phyloP scores from a whole-genome alignment of 2,329 filamentous ascomycete species.

The Biscogniauxia marginata region DNA sequence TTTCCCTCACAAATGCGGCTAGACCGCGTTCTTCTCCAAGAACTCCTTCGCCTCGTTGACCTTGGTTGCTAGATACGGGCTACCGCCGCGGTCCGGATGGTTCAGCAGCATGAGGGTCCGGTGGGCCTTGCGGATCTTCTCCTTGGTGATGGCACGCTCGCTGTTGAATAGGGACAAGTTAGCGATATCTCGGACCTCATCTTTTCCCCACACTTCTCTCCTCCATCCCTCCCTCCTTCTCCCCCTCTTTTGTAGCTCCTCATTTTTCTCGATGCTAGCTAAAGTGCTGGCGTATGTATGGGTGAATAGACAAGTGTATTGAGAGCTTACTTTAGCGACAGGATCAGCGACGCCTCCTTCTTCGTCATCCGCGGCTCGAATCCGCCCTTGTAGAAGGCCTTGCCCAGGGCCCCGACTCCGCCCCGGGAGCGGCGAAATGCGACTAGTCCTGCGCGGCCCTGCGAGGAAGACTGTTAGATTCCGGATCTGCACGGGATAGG shows the following conservation, averaged over 20 bases:
- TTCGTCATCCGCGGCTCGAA: constrained; percentile 95
- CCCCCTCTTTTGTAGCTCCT: too few relatives aligned
- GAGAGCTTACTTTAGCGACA: constrained; percentile 81
- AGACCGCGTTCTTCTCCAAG: constrained; percentile 67
- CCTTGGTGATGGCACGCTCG: constrained; percentile 83
- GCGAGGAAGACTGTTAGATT: constrained; percentile 12
- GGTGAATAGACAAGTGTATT: too few relatives aligned
- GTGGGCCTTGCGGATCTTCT: constrained; percentile 94
- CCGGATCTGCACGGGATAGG: constrained; percentile 1
- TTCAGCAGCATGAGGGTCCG: constrained; percentile 95
- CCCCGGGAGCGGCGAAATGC: constrained; percentile 81
- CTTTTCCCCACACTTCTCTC: constrained; percentile 5
- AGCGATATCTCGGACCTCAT: neutral
- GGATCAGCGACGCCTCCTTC: constrained; percentile 84
- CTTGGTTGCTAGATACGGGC: constrained; percentile 94
- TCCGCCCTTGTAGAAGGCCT: constrained; percentile 97
- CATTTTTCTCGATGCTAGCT: too few relatives aligned
- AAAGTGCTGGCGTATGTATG: too few relatives aligned
- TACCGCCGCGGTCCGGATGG: constrained; percentile 95
- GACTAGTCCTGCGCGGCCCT: constrained; percentile 91
- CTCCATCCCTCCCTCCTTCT: neutral
- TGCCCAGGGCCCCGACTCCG: constrained; percentile 76
- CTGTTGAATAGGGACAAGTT: constrained; percentile 43
- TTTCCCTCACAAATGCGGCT: neutral
- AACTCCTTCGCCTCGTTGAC: constrained; percentile 98